Percentiles rank a stretch among this genome's conserved stretches.
Conservation (phyloP, 139 green algal species). For the Chlorella vulgaris region DNA sequence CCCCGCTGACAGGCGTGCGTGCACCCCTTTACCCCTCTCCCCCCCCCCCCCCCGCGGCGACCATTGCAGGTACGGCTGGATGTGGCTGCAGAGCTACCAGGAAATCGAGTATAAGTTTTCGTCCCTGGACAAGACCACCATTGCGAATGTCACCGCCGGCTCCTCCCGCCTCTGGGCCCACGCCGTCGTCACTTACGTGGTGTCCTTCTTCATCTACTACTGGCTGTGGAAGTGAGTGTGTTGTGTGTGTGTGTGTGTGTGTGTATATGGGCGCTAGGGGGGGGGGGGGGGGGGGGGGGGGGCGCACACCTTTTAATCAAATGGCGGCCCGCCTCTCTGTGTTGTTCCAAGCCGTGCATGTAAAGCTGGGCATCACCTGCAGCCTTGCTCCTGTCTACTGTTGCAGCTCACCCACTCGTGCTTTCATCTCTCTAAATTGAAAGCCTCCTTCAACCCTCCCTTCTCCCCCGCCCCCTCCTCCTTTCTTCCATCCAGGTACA, state of each 20-base stretch:
- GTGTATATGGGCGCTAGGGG: too few relatives aligned
- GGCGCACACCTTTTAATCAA: too few relatives aligned
- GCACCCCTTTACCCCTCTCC: not conserved
- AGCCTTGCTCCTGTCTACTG: too few relatives aligned
- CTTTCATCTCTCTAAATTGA: too few relatives aligned
- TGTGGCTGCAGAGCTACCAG: slow-evolving; percentile 34
- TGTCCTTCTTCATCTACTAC: slow-evolving; percentile 57
- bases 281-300: not conserved
- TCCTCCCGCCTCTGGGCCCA: slow-evolving; percentile 64
- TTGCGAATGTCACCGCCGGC: slow-evolving; percentile 58
- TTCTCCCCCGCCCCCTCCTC: too few relatives aligned
- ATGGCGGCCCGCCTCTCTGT: too few relatives aligned
- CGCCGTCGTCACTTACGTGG: slow-evolving; percentile 54
- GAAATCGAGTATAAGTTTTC: slow-evolving; percentile 42
- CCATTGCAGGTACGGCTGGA: slow-evolving; percentile 35
- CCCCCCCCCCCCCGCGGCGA: not conserved
- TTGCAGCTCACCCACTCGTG: too few relatives aligned
- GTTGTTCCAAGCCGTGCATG: too few relatives aligned
- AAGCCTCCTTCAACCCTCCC: too few relatives aligned
- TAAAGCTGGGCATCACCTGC: too few relatives aligned
- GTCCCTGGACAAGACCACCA: slow-evolving; percentile 48
- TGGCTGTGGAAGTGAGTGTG: slow-evolving; percentile 48
- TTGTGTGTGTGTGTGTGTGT: too few relatives aligned
- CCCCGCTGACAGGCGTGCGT: not conserved
- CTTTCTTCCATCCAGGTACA: slow-evolving; percentile 43